Base-by-base conservation (phyloP, 306 rosid genomes). In the Mimosa bimucronata region DNA sequence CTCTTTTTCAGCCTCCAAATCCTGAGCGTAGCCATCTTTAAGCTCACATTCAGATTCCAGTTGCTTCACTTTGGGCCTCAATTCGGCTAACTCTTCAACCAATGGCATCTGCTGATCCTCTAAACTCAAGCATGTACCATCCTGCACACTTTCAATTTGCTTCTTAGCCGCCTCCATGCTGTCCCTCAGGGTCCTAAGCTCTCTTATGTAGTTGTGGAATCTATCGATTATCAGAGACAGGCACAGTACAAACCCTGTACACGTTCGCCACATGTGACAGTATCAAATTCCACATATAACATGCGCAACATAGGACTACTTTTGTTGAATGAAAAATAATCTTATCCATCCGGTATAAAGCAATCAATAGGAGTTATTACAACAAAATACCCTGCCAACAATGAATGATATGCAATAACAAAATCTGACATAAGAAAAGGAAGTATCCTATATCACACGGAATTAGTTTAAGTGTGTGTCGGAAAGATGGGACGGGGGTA, bases 191-290 rank as follows among this genome's bases (percentile, higher is more conserved):
- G 88, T 34, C 26, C 89, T 84, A 71, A 92, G 92, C 81, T 94
- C 97, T 85, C 98, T 87, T 5, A 94, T 94, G 89, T 89, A 94
- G 74, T 90, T 82, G 84, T 94, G 97, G 69, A 92, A 77, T 79
- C 98, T 90, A 82, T 94, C 97, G 52, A 92, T 82, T 83, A 94
- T 87, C 79, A 94, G 81, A 18, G 92, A 79, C 11, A 94, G 97
- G 86, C 91, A 94, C 73, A 94, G 72, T 67, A 87, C n/a, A 74
- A 90, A 94, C 72, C 98, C 98, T 94, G 92, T 38, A 75, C 65
- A 64, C 31, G 16, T 8, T 2, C 50, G 15, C 23, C 74, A 1
- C 16, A 37, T 23, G 40, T 48, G 13, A 57, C 78, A 55, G 28
- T 30, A 79, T 46, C 71, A 71, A 72, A 60, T 45, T 77, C 41